phyloP scores from a whole-genome alignment of 1,139 yeast species.

The Torulaspora pretoriensis region DNA sequence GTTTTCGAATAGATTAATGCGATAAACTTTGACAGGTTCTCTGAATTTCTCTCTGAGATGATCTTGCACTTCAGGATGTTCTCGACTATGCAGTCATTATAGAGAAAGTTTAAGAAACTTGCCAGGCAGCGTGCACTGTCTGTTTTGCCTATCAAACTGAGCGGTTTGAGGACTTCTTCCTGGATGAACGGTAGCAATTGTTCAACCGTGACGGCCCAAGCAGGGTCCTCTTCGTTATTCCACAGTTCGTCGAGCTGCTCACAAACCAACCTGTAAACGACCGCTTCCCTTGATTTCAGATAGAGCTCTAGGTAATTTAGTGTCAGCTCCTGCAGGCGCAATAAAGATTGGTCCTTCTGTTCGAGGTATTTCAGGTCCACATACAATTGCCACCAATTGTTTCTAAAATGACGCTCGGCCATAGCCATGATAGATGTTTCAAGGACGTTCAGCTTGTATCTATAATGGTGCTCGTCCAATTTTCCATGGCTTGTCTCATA shows the following conservation, averaged over 20 bases:
- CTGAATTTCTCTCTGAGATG: constrained; percentile 35
- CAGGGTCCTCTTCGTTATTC: constrained; percentile 25
- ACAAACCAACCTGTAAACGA: constrained; percentile 14
- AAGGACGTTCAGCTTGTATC: constrained; percentile 30
- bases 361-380: constrained; percentile 26
- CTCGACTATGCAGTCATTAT: constrained; percentile 23
- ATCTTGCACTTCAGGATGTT: constrained; percentile 31
- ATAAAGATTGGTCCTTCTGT: constrained; percentile 8
- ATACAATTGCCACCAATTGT: constrained; percentile 32
- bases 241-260: constrained; percentile 24
- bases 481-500: constrained; percentile 14
- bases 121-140: constrained; percentile 16
- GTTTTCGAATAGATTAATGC: constrained; percentile 23
- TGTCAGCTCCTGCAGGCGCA: constrained; percentile 26
- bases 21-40: constrained; percentile 30
- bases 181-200: constrained; percentile 26
- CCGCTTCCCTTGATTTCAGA: constrained; percentile 21
- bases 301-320: constrained; percentile 22
- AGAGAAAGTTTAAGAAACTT: constrained; percentile 22
- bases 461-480: constrained; percentile 18
- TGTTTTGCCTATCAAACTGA: constrained; percentile 14
- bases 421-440: constrained; percentile 32
- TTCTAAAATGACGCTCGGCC: constrained; percentile 19
- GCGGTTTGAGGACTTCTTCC: constrained; percentile 20
- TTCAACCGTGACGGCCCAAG: constrained; percentile 25